A percentile compares a stretch with the other conserved stretches of the same genome.
phyloP scores from a whole-genome alignment of 208 protist species.

The Acanthamoeba triangularis region DNA sequence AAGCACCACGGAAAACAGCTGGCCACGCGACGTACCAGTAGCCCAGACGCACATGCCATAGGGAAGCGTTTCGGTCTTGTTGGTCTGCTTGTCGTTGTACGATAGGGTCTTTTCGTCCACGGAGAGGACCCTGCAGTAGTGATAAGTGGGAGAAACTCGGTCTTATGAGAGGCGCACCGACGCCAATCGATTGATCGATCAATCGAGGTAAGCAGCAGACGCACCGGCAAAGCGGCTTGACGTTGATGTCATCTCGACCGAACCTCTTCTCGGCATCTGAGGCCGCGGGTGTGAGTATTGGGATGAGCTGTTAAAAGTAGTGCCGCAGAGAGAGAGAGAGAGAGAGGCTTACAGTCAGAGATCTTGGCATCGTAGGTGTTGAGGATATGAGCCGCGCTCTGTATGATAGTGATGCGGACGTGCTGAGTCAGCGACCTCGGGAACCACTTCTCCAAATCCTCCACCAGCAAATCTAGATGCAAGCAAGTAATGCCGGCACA shows the following conservation, averaged over 20 bases:
- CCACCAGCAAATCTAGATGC: conserved; percentile 1
- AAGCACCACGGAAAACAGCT: not conserved
- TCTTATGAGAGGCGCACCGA: not conserved
- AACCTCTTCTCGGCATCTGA: conserved; percentile 56
- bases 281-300: not conserved
- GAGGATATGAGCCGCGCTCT: conserved; percentile 55
- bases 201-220: not conserved
- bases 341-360: conserved; percentile 2
- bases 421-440: not conserved
- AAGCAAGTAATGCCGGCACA: not conserved
- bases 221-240: conserved; percentile 14
- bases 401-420: conserved; percentile 61
- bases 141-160: not conserved
- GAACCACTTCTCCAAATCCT: conserved; percentile 71
- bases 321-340: not conserved
- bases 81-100: conserved; percentile 44
- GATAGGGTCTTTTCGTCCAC: conserved; percentile 41
- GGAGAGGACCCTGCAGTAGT: not conserved
- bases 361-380: conserved; percentile 66
- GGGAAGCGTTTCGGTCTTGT: not conserved
- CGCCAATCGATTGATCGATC: not conserved
- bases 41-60: conserved; percentile 75
- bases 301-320: not conserved
- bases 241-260: not conserved
- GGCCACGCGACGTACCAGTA: not conserved